Conservation (phyloP, 805 yeast genomes). For the Saturnispora sanitii region DNA sequence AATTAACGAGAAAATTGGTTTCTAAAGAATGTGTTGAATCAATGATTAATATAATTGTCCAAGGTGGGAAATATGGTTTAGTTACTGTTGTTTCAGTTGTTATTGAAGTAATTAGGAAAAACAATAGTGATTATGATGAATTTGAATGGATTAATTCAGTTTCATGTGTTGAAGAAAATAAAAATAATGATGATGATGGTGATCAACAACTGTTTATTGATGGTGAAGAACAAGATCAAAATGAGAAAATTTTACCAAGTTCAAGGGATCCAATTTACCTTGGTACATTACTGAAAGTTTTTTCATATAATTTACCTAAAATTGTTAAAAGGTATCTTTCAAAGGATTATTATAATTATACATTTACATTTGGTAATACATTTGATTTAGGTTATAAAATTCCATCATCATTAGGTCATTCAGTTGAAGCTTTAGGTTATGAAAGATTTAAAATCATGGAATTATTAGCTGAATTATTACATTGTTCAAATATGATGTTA, state of each 20-base stretch:
- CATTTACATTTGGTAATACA: slow-evolving; percentile 6
- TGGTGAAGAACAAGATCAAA: not conserved
- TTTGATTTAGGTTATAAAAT: slow-evolving; percentile 6
- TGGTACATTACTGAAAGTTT: slow-evolving; percentile 71
- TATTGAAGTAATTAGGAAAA: slow-evolving; percentile 87
- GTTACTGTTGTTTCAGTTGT: slow-evolving; percentile 91
- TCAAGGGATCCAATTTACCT: slow-evolving; percentile 86
- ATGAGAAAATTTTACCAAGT: slow-evolving; percentile 53
- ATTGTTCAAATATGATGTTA: slow-evolving; percentile 91
- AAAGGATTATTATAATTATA: slow-evolving; percentile 17
- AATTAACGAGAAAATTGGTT: slow-evolving; percentile 81
- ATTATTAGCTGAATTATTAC: slow-evolving; percentile 83
- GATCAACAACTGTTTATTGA: not conserved
- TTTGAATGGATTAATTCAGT: slow-evolving; percentile 28
- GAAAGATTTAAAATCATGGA: slow-evolving; percentile 86
- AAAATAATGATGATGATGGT: slow-evolving; percentile 8
- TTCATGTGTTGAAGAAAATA: slow-evolving; percentile 2
- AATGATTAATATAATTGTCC: slow-evolving; percentile 66
- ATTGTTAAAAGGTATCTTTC: slow-evolving; percentile 26
- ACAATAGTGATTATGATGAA: slow-evolving; percentile 86
- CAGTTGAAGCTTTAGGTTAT: slow-evolving; percentile 70
- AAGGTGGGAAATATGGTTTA: slow-evolving; percentile 68
- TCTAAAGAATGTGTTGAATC: slow-evolving; percentile 54
- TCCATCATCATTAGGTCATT: slow-evolving; percentile 47
- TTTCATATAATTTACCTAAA: slow-evolving; percentile 38